Base-by-base conservation (phyloP, 352 stramenopile species). In the Globisporangium acanthophoron region DNA sequence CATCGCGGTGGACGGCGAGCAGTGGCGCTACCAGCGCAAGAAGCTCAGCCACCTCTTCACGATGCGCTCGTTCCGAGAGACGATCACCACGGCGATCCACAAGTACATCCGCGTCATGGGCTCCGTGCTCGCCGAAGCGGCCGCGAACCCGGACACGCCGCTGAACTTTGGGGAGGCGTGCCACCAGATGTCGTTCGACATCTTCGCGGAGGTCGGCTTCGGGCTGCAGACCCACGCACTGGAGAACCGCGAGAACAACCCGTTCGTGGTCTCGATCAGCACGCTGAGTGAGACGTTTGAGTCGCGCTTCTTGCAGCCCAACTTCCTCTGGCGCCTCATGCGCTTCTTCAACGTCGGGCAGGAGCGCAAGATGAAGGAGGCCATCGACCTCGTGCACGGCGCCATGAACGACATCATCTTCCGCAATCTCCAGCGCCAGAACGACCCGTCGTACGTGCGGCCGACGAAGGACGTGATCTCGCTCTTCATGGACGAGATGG, bases 121-220 rank as follows among this genome's bases (percentile, higher is more conserved):
- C 18, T 48, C 35, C 6, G 62, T 58, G 31, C 61, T 82, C 8
- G 56, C 52, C 35, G 13, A 21, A 7, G 13, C 33, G 5, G 18
- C 37, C 15, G 20, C 37, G 1, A 27, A 53, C 20, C 6, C 57
- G 24, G 20, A 16, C 3, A 21, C 35, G 8, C 29, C 40, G 46
- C 64, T 80, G 41, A 81, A 87, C 52, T 62, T 44, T 6, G 56
- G 56, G 2, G 54, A 78, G 29, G 52, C 75, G n/a, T 84, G 84
- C 57, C 69, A 79, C 29, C 64, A 67, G 6, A 81, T 87, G 41
- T 78, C 80, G 16, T 80, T 77, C 54, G 80, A 91, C 56, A 68
- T 75, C 44, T 90, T 90, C 58, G 58, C 71, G 15, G 76, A 83
- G 52, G 85, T 82, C 43, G 71, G 62, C 20, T 88, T 88, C 56